These are phyloP conservation scores for Exophiala sideris DNA, from an alignment of 2,329 filamentous ascomycete genomes.

Conservation along the genomic window DNA sequence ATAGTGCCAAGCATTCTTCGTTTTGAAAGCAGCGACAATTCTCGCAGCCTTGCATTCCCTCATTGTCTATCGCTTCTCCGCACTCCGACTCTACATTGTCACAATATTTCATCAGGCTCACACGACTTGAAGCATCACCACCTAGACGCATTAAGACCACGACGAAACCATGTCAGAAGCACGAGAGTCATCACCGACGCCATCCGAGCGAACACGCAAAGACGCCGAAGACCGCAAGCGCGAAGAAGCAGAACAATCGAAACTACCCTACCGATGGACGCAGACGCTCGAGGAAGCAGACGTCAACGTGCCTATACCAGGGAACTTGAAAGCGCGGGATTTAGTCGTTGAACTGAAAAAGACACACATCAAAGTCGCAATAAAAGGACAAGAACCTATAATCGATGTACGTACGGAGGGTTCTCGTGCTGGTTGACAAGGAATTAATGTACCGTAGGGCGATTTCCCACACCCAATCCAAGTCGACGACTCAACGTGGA, in stretches of 20 bases:
- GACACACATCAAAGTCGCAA: constrained; percentile 68
- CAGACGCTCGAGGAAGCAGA: constrained; percentile 90
- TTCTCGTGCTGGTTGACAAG: constrained; percentile 10
- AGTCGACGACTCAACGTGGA: constrained; percentile 92
- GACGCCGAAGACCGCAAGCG: constrained; percentile 62
- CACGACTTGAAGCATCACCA: background rate
- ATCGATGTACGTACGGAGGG: constrained; percentile 60
- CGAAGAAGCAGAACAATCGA: constrained; percentile 82
- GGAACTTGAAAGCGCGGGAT: constrained; percentile 79
- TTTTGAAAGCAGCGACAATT: too few relatives aligned
- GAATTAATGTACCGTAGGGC: constrained; percentile 55
- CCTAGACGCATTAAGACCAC: background rate
- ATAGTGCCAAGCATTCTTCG: too few relatives aligned
- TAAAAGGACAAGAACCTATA: constrained; percentile 85
- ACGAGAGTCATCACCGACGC: constrained; percentile 43
- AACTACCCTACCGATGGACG: constrained; percentile 94
- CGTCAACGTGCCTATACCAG: constrained; percentile 71
- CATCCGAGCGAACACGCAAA: constrained; percentile 52
- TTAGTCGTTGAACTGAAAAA: constrained; percentile 80
- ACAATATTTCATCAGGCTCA: background rate
- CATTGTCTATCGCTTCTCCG: too few relatives aligned
- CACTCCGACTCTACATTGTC: too few relatives aligned
- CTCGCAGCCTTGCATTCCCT: too few relatives aligned
- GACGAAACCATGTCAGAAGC: constrained; percentile 9
- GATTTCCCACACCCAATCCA: constrained; percentile 75